A percentile compares a stretch with the other conserved stretches of the same genome.
These are phyloP conservation scores for Dendrothele bispora DNA, from an alignment of 768 basidiomycete genomes.

Conservation along the genomic window DNA sequence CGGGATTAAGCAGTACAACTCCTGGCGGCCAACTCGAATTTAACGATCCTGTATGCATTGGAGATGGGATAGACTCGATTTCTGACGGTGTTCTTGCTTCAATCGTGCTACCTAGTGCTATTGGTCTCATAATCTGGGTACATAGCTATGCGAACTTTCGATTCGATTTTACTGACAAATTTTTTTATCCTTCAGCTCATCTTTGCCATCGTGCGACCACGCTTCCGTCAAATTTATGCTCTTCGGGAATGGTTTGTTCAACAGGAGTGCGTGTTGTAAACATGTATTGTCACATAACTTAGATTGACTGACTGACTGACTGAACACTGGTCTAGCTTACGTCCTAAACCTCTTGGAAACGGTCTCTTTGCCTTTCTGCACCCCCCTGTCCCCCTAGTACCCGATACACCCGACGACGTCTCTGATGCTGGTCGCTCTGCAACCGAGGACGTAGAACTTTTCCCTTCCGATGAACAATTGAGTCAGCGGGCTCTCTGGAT, in stretches of 20 bases:
- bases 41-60: slow-evolving; percentile 54
- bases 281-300: not conserved
- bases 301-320: too few species aligned
- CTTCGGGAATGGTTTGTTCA: slow-evolving; percentile 78
- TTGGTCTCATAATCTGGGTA: slow-evolving; percentile 73
- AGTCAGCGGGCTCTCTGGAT: slow-evolving; percentile 71
- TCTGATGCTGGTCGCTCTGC: slow-evolving; percentile 52
- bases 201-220: slow-evolving; percentile 69
- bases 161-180: not conserved
- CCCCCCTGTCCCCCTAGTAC: slow-evolving; percentile 68
- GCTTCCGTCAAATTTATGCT: slow-evolving; percentile 70
- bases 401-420: slow-evolving; percentile 54
- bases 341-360: slow-evolving; percentile 60
- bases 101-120: slow-evolving; percentile 51
- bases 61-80: slow-evolving; percentile 62
- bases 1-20: slow-evolving; percentile 22
- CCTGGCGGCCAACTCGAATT: slow-evolving; percentile 14
- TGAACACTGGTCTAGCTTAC: slow-evolving; percentile 43
- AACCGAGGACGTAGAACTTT: slow-evolving; percentile 50
- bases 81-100: slow-evolving; percentile 62
- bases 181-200: slow-evolving; percentile 41
- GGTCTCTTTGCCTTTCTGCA: slow-evolving; percentile 68
- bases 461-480: slow-evolving; percentile 77
- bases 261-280: slow-evolving; percentile 51
- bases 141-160: slow-evolving; percentile 21